These are phyloP conservation scores for Balansia obtecta DNA, from an alignment of 2,329 filamentous ascomycete species.

Conservation along the genomic window DNA sequence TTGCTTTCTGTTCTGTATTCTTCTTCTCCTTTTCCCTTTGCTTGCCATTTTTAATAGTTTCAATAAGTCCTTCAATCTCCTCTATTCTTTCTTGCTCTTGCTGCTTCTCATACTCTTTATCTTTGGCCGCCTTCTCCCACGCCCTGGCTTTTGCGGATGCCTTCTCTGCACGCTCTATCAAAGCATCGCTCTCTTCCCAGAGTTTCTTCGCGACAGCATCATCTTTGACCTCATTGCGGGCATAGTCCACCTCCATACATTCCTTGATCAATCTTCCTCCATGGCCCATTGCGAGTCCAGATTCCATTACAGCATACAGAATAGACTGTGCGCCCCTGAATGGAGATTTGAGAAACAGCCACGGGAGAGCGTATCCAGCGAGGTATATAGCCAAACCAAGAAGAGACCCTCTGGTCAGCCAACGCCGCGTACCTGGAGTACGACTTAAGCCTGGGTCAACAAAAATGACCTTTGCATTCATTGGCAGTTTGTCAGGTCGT, in stretches of 20 bases:
- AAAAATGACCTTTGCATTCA: conserved; percentile 72
- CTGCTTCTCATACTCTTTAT: conserved; percentile 20
- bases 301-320: conserved; percentile 76
- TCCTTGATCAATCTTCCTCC: conserved; percentile 78
- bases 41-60: conserved; percentile 32
- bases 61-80: conserved; percentile 26
- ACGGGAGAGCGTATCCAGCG: conserved; percentile 65
- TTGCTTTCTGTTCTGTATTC: not conserved
- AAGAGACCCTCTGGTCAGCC: conserved; percentile 74
- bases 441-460: conserved; percentile 78
- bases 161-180: conserved; percentile 74
- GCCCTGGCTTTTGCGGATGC: conserved; percentile 50
- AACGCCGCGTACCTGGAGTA: conserved; percentile 78
- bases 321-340: conserved; percentile 78
- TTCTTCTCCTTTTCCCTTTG: conserved; percentile 15
- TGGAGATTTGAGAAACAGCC: conserved; percentile 79
- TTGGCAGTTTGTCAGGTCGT: conserved; percentile 69
- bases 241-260: conserved; percentile 63
- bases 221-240: conserved; percentile 62
- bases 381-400: conserved; percentile 70
- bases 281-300: conserved; percentile 46
- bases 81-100: conserved; percentile 20
- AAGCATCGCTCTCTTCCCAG: conserved; percentile 79
- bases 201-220: conserved; percentile 71
- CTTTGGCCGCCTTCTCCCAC: conserved; percentile 25